Percentiles rank a stretch among this genome's conserved stretches.
These are phyloP conservation scores for Ustilago hordei DNA, from an alignment of 1,284 basidiomycete species.

Conservation along the genomic window DNA sequence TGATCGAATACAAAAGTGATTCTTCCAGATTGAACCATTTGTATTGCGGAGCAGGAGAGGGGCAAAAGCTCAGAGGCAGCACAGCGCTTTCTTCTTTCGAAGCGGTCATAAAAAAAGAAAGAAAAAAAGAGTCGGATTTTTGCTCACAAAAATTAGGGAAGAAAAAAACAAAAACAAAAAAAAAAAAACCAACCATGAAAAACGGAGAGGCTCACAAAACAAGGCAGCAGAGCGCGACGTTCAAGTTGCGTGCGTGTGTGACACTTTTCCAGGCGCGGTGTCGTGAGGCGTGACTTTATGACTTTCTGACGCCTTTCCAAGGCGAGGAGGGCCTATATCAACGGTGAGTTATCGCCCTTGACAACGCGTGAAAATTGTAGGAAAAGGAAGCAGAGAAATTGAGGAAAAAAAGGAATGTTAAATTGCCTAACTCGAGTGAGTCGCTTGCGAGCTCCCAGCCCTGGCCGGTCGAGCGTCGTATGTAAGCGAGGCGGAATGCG, in stretches of 20 bases:
- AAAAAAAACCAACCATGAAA: neutral
- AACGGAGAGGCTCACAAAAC: neutral
- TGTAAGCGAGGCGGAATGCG: too few species aligned
- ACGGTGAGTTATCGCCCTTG: too few species aligned
- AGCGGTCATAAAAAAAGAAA: neutral
- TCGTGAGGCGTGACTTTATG: constrained; percentile 7
- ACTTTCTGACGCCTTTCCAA: neutral
- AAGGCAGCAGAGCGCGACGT: constrained; percentile 4
- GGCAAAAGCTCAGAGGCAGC: neutral
- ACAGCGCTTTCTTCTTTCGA: neutral
- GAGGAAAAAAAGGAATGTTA: too few species aligned
- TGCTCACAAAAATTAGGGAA: neutral
- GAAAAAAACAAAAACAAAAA: neutral
- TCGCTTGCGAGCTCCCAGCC: too few species aligned
- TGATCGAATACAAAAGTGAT: constrained; percentile 21
- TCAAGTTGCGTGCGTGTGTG: constrained; percentile 7
- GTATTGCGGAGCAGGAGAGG: neutral
- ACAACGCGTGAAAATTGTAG: too few species aligned
- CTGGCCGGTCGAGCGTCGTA: too few species aligned
- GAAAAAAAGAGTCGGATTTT: neutral
- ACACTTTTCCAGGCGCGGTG: constrained; percentile 2
- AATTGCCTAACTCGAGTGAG: too few species aligned
- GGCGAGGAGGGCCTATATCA: too few species aligned
- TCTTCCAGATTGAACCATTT: neutral
- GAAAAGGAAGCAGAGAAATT: too few species aligned